Base-by-base conservation (phyloP, 371 early-diverging fungal species). In the Nematocida sp. region DNA sequence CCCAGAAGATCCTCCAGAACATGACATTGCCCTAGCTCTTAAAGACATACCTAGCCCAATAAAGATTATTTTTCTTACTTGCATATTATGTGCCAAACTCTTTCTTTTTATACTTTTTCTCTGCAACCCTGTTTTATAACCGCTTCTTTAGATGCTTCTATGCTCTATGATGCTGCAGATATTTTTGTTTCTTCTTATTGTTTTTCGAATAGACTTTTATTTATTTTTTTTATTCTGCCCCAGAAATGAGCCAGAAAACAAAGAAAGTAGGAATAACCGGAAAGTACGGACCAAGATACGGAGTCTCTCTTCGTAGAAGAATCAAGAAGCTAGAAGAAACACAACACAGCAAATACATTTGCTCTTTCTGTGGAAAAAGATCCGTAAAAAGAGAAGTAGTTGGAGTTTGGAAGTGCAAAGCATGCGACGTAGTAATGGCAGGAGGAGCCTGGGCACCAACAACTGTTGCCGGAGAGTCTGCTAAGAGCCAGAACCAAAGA, bases 271-370 rank as follows among this genome's bases (percentile, higher is more conserved):
- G 99, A 87, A 91, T 97, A 85, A 88, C 89, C 87, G 99, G 99
- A 84, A 97, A 95, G 87, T 98, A 97, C 89, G 99, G 99, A 86
- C 91, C 93, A 84, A 93, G 99, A 88, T 98, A 98, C 88, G 99
- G 99, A 89, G 92, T 97, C 79, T 95, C 99, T 77, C 89, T 98
- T 81, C 90, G 97, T 88, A 98, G 96, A 89, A 91, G 91, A 88
- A 90, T 95, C 80, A 96, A 96, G 91, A 93, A 93, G 88, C 93
- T 94, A 88, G 96, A 95, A 89, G 92, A 94, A 86, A 92, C 95
- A 83, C 97, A 98, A 88, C 95, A 95, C 87, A 88, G 90, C 84
- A 94, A 89, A 86, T 97, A 98, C 90, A 91, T 92, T 78, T 98
- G 99, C 88, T 88, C 92, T 77, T 93, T 94, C 91, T 98, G 99